These are phyloP conservation scores for Pseudovirgaria hyperparasitica DNA, from an alignment of 2,329 filamentous ascomycete genomes.

Conservation along the genomic window DNA sequence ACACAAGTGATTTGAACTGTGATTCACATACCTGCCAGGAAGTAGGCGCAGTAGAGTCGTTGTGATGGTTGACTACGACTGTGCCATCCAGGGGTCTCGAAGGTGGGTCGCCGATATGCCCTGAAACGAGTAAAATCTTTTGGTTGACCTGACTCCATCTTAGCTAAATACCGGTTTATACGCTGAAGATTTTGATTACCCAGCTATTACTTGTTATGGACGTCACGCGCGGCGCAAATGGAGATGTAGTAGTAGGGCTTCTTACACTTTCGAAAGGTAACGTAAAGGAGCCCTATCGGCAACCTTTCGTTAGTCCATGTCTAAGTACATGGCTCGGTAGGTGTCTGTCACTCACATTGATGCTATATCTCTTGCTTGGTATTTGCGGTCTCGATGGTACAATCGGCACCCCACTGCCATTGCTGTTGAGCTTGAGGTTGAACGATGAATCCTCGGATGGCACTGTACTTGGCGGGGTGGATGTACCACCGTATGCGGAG, in stretches of 20 bases:
- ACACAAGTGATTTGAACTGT: constrained; percentile 82
- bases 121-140: constrained; percentile 72
- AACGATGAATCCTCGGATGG: constrained; percentile 53
- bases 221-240: constrained; percentile 66
- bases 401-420: constrained; percentile 28
- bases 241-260: constrained; percentile 49
- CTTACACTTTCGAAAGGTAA: constrained; percentile 35
- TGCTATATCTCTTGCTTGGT: constrained; percentile 43
- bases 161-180: constrained; percentile 9
- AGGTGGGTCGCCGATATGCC: constrained; percentile 62
- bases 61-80: constrained; percentile 65
- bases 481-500: constrained; percentile 46
- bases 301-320: no score
- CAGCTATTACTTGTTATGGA: constrained; percentile 74
- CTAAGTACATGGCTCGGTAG: neutral
- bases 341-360: constrained; percentile 16
- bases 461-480: constrained; percentile 63
- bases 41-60: constrained; percentile 72
- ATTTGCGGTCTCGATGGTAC: constrained; percentile 31
- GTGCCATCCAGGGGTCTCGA: constrained; percentile 63
- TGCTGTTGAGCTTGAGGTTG: constrained; percentile 46
- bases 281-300: no score
- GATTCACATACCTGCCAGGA: constrained; percentile 81
- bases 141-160: constrained; percentile 59
- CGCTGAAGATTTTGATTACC: constrained; percentile 38